phyloP scores from a whole-genome alignment of 2,329 filamentous ascomycete genomes.

The Hypoxylon sp. region DNA sequence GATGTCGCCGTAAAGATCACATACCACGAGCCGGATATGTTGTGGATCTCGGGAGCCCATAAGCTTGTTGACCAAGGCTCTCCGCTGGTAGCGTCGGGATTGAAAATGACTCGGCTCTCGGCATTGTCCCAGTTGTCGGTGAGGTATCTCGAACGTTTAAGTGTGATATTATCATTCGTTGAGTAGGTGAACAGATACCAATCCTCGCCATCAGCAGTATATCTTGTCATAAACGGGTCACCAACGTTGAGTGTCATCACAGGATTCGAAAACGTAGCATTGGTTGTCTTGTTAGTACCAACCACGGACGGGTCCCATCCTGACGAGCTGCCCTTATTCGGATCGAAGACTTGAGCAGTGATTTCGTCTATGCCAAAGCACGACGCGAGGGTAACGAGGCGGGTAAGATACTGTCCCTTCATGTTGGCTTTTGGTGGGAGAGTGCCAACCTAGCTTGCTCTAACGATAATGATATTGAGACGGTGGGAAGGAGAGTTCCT shows the following conservation, averaged over 20 bases:
- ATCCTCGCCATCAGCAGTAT: slow-evolving; percentile 45
- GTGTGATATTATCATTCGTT: slow-evolving; percentile 52
- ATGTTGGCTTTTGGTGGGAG: slow-evolving; percentile 18
- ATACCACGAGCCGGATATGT: slow-evolving; percentile 47
- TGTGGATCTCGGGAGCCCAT: slow-evolving; percentile 50
- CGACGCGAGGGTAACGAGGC: slow-evolving; percentile 20
- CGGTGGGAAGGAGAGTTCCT: slow-evolving; percentile 3
- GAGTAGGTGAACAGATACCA: slow-evolving; percentile 54
- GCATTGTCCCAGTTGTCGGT: slow-evolving; percentile 53
- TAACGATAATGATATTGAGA: slow-evolving; percentile 2
- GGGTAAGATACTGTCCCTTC: slow-evolving; percentile 17
- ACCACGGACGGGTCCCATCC: slow-evolving; percentile 46
- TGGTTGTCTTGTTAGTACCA: slow-evolving; percentile 49
- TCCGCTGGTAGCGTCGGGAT: slow-evolving; percentile 44
- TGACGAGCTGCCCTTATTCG: slow-evolving; percentile 42
- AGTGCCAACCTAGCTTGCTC: slow-evolving; percentile 3
- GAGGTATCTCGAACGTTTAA: slow-evolving; percentile 48
- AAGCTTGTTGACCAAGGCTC: slow-evolving; percentile 49
- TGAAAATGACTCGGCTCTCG: slow-evolving; percentile 49
- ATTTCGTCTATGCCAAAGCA: slow-evolving; percentile 24
- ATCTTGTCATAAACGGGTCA: slow-evolving; percentile 52
- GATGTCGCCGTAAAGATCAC: slow-evolving; percentile 49
- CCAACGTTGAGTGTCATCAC: slow-evolving; percentile 51
- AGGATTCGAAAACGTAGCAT: slow-evolving; percentile 52
- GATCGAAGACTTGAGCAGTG: slow-evolving; percentile 45